These are phyloP conservation scores for Fraxinus angustifolia DNA, from an alignment of 305 asterid species.

Conservation along the genomic window DNA sequence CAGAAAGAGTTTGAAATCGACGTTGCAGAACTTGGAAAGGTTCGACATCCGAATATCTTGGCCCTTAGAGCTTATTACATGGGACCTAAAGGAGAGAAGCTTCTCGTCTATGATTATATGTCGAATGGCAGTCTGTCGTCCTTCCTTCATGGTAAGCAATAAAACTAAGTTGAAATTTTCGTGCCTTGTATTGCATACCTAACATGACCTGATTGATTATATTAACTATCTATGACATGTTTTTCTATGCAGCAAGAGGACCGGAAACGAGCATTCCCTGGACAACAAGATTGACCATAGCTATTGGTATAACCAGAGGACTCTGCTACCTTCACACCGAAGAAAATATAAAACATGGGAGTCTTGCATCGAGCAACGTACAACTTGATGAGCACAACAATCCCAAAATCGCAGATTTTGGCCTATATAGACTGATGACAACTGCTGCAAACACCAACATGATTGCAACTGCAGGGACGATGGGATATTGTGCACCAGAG, in stretches of 20 bases:
- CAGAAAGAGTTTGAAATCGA: constrained; percentile 47
- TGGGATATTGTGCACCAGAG: constrained; percentile 72
- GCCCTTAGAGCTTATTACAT: constrained; percentile 52
- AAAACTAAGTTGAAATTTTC: neutral
- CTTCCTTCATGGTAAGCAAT: constrained; percentile 44
- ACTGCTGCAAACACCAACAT: constrained; percentile 53
- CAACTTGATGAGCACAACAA: constrained; percentile 39
- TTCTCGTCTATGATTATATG: constrained; percentile 50
- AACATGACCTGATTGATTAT: neutral
- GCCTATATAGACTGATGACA: constrained; percentile 65
- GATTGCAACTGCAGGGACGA: constrained; percentile 62
- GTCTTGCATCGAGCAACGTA: constrained; percentile 44
- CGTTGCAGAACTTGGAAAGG: constrained; percentile 43
- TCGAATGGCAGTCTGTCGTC: constrained; percentile 46
- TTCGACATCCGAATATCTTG: constrained; percentile 39
- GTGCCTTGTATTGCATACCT: neutral
- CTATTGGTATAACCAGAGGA: constrained; percentile 66
- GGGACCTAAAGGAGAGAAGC: constrained; percentile 61
- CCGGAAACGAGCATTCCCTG: constrained; percentile 75
- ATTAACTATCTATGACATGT: neutral
- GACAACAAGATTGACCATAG: constrained; percentile 69
- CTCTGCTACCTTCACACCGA: constrained; percentile 59
- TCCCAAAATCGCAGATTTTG: constrained; percentile 54
- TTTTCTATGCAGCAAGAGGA: constrained; percentile 62
- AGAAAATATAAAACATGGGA: constrained; percentile 61